Evolutionary conservation across 1,284 basidiomycete genomes (phyloP).

Genomic region (Cutaneotrichosporon cutaneum): DNA sequence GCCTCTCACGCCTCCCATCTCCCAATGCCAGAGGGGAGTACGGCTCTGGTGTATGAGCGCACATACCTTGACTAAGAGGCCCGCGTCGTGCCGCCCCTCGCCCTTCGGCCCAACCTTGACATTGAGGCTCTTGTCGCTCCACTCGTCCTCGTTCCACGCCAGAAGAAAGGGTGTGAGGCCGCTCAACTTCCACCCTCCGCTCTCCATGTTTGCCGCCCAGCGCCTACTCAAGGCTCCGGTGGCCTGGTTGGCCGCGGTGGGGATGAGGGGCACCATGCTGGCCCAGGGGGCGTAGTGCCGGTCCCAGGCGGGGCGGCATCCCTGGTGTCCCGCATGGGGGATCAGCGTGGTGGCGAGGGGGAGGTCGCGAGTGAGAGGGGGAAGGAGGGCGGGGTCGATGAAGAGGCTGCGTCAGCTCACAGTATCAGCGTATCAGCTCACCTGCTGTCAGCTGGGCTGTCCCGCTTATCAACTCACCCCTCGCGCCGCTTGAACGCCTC

Average conservation of each 20-base stretch:
- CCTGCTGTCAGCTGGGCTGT: not conserved
- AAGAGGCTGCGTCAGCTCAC: constrained; percentile 7
- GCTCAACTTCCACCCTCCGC: constrained; percentile 8
- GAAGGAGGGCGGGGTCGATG: constrained; percentile 8
- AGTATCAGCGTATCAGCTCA: not conserved
- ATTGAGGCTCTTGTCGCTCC: constrained; percentile 6
- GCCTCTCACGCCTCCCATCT: too few relatives aligned
- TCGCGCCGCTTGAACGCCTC: constrained; percentile 15
- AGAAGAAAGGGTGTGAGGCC: constrained; percentile 11
- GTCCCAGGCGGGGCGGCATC: constrained; percentile 1
- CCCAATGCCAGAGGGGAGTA: too few relatives aligned
- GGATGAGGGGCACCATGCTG: not conserved
- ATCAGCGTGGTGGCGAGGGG: not conserved
- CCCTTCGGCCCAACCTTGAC: constrained; percentile 7
- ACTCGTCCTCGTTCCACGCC: constrained; percentile 9
- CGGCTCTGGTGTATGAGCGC: too few relatives aligned
- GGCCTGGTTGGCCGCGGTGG: constrained; percentile 4
- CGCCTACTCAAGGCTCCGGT: not conserved
- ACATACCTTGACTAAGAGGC: constrained; percentile 10
- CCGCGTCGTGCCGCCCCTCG: constrained; percentile 7
- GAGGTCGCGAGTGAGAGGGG: not conserved
- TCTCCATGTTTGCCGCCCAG: constrained; percentile 10
- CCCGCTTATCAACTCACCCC: too few relatives aligned
- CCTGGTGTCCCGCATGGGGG: constrained; percentile 6
- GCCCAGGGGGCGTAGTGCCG: constrained; percentile 10